Conservation (phyloP, 805 yeast genomes). For the Dipodascus geniculatus region DNA sequence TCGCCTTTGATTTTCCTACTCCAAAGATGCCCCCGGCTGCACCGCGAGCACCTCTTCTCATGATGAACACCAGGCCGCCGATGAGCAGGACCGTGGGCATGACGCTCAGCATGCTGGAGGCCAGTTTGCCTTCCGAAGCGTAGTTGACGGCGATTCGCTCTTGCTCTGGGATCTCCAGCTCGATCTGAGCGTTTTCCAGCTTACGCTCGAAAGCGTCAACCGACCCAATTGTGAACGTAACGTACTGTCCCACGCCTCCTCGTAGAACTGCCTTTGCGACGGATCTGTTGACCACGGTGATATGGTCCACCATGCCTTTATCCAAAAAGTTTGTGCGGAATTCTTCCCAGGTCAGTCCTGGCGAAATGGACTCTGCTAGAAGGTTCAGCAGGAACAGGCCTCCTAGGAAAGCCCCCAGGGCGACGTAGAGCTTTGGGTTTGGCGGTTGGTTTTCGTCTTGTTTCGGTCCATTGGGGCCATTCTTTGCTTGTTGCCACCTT, state of each 20-base stretch:
- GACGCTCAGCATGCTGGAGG: slow-evolving; percentile 55
- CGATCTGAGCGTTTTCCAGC: slow-evolving; percentile 64
- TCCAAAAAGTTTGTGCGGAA: slow-evolving; percentile 65
- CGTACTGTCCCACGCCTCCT: slow-evolving; percentile 12
- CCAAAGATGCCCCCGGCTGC: slow-evolving; percentile 71
- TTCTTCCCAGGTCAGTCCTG: slow-evolving; percentile 83
- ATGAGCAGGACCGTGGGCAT: slow-evolving; percentile 82
- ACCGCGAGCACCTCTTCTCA: slow-evolving; percentile 46
- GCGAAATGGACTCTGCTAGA: background rate
- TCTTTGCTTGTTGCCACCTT: slow-evolving; percentile 5
- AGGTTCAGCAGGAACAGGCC: slow-evolving; percentile 2
- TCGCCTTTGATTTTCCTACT: slow-evolving; percentile 86
- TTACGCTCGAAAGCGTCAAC: slow-evolving; percentile 78
- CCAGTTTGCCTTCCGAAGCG: slow-evolving; percentile 55
- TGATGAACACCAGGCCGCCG: slow-evolving; percentile 79
- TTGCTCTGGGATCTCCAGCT: slow-evolving; percentile 44
- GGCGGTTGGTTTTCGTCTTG: slow-evolving; percentile 3
- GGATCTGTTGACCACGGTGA: slow-evolving; percentile 66
- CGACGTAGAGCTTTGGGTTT: slow-evolving; percentile 3
- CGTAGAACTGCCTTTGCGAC: slow-evolving; percentile 57
- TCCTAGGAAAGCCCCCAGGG: slow-evolving; percentile 3
- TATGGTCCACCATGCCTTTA: slow-evolving; percentile 61
- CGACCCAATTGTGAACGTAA: slow-evolving; percentile 73
- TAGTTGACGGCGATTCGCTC: slow-evolving; percentile 76
- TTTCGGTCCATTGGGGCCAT: slow-evolving; percentile 9